These are phyloP conservation scores for Plicaturopsis crispa DNA, from an alignment of 768 basidiomycete genomes.

Conservation along the genomic window DNA sequence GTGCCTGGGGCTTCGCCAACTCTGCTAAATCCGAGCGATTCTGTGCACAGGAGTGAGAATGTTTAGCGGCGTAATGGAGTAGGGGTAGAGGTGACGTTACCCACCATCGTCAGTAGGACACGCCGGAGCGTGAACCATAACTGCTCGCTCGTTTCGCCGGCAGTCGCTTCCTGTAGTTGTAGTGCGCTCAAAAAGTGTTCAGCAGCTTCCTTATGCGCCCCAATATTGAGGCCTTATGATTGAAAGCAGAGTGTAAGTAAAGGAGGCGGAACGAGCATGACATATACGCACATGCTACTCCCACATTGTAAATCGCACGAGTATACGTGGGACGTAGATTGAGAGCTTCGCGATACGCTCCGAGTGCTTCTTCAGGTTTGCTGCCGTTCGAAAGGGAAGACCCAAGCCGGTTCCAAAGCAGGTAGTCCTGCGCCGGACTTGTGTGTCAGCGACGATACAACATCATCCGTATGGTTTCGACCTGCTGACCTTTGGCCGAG, in stretches of 20 bases:
- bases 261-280: background rate
- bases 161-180: constrained; percentile 64
- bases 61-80: background rate
- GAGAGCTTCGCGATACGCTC: constrained; percentile 85
- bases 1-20: constrained; percentile 53
- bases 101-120: constrained; percentile 74
- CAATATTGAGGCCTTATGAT: constrained; percentile 82
- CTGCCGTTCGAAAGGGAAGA: constrained; percentile 92
- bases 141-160: constrained; percentile 71
- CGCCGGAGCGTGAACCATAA: constrained; percentile 88
- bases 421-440: constrained; percentile 61
- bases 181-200: constrained; percentile 91
- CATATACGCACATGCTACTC: constrained; percentile 82
- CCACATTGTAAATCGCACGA: constrained; percentile 95
- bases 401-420: constrained; percentile 93
- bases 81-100: constrained; percentile 11
- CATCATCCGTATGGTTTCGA: too few relatives aligned
- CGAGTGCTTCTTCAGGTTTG: constrained; percentile 89
- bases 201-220: constrained; percentile 89
- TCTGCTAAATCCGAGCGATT: constrained; percentile 79
- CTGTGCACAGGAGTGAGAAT: constrained; percentile 27
- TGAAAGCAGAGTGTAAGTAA: constrained; percentile 4
- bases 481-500: constrained; percentile 66
- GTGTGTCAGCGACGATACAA: constrained; percentile 1
- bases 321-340: constrained; percentile 92